Percentiles rank a stretch among this genome's conserved stretches.
Conservation (phyloP, 176 grass and related monocot genomes). For the Aegilops sharonensis region DNA sequence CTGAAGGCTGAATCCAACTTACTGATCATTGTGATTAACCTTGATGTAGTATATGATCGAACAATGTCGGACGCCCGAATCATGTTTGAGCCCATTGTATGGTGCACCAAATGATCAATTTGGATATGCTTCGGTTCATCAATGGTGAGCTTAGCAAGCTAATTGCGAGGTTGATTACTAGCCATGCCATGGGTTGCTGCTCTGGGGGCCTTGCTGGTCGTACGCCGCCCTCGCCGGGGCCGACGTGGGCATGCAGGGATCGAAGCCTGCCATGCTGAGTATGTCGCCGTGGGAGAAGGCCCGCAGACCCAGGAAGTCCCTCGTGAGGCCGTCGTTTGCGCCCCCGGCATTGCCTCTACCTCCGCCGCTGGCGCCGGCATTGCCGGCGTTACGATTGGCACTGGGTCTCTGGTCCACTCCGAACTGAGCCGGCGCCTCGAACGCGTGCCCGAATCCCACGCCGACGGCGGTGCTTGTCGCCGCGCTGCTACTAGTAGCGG, state of each 20-base stretch:
- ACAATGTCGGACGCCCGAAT: not conserved
- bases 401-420: conserved; percentile 11
- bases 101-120: not conserved
- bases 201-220: conserved; percentile 53
- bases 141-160: not conserved
- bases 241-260: conserved; percentile 58
- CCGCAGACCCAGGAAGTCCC: conserved; percentile 86
- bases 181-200: conserved; percentile 65
- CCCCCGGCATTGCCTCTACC: conserved; percentile 24
- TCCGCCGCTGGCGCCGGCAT: conserved; percentile 15
- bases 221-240: conserved; percentile 46
- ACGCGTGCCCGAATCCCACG: conserved; percentile 25
- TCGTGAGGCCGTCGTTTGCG: conserved; percentile 60
- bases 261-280: conserved; percentile 66
- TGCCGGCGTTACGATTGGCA: conserved; percentile 18
- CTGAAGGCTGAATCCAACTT: conserved; percentile 20
- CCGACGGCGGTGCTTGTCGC: conserved; percentile 22
- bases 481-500: conserved; percentile 25
- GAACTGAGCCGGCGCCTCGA: conserved; percentile 20
- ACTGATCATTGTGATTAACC: conserved; percentile 22
- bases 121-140: not conserved
- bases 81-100: conserved; percentile 1
- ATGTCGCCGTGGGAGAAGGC: conserved; percentile 79
- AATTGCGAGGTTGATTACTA: conserved; percentile 8
- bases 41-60: not conserved